phyloP scores from a whole-genome alignment of 768 basidiomycete genomes.

The Kwoniella botswanensis region DNA sequence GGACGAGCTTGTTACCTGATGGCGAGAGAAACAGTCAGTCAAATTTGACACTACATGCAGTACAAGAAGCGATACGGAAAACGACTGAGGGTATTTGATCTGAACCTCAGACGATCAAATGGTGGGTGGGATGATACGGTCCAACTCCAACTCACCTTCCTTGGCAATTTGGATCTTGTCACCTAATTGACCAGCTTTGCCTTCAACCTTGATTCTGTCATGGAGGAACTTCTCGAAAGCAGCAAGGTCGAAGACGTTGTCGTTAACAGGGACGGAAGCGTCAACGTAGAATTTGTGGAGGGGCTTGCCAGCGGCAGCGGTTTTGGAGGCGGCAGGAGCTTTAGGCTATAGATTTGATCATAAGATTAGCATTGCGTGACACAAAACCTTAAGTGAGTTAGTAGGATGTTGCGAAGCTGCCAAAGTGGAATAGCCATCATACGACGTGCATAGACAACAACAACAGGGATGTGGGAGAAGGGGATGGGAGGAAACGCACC shows the following conservation, averaged over 20 bases:
- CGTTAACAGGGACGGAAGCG: conserved; percentile 56
- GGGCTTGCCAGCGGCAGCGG: conserved; percentile 50
- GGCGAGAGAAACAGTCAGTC: conserved; percentile 10
- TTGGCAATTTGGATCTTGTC: conserved; percentile 85
- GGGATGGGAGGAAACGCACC: conserved; percentile 24
- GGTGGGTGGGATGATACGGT: no score
- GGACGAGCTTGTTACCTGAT: conserved; percentile 73
- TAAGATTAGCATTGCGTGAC: background rate
- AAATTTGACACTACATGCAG: background rate
- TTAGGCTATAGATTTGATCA: no score
- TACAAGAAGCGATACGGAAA: background rate
- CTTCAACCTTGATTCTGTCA: conserved; percentile 59
- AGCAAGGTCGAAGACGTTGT: conserved; percentile 63
- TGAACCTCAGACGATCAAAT: no score
- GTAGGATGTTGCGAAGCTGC: no score
- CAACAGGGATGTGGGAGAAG: background rate
- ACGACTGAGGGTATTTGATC: background rate
- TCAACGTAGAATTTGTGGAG: conserved; percentile 59
- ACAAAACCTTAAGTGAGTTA: background rate
- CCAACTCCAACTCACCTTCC: conserved; percentile 68
- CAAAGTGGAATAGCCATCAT: no score
- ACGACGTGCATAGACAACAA: no score
- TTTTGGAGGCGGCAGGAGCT: conserved; percentile 34
- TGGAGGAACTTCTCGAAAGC: conserved; percentile 73
- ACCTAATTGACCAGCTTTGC: conserved; percentile 59